Conservation (phyloP, 768 basidiomycete species). For the Exidia glandulosa region DNA sequence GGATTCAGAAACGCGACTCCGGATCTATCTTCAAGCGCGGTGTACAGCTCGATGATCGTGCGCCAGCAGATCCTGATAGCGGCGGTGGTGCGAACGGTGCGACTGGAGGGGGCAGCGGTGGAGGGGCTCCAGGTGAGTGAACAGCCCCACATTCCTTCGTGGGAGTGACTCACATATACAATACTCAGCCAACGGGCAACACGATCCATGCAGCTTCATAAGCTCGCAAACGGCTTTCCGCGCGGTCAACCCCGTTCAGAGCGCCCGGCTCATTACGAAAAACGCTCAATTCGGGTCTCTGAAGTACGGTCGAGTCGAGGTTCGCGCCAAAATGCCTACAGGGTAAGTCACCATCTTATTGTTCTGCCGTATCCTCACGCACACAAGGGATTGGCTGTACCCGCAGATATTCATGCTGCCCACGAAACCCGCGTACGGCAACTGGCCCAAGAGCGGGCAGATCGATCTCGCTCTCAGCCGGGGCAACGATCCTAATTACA, state of each 20-base stretch:
- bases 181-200: background rate
- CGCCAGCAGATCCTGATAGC: background rate
- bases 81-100: slow-evolving; percentile 10
- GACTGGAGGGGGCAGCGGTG: slow-evolving; percentile 7
- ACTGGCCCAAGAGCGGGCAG: slow-evolving; percentile 50
- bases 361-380: background rate
- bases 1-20: background rate
- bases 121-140: background rate
- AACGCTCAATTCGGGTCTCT: slow-evolving; percentile 33
- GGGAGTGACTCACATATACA: too few species aligned
- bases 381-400: slow-evolving; percentile 16
- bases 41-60: background rate
- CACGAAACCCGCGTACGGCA: slow-evolving; percentile 32
- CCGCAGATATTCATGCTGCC: slow-evolving; percentile 39
- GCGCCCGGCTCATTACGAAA: slow-evolving; percentile 25
- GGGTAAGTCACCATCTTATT: background rate
- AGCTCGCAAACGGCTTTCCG: background rate
- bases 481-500: slow-evolving; percentile 47
- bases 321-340: slow-evolving; percentile 47
- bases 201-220: background rate
- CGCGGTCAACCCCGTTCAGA: slow-evolving; percentile 25
- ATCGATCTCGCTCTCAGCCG: slow-evolving; percentile 55
- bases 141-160: background rate
- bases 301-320: slow-evolving; percentile 48
- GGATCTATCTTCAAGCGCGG: background rate